phyloP scores from a whole-genome alignment of 163 green algal species.

The Chloroidium sp. region DNA sequence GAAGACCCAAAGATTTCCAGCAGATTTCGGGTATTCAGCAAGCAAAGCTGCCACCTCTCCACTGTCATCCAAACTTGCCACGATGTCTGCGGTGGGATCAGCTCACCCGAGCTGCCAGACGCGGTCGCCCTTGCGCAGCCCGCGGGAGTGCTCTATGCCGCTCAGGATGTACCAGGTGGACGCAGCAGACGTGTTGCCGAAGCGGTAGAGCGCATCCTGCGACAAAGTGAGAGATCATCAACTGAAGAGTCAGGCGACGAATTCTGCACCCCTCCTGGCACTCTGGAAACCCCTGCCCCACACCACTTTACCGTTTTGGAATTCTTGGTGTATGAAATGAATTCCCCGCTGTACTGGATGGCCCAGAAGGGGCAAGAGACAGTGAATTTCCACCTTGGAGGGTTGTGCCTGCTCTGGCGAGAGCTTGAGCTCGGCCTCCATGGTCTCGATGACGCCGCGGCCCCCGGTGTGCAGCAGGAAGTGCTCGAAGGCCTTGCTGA shows the following conservation, averaged over 20 bases:
- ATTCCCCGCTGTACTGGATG: too few relatives aligned
- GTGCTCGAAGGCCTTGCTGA: slow-evolving; percentile 67
- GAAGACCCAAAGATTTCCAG: too few relatives aligned
- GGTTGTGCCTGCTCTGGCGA: slow-evolving; percentile 49
- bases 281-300: too few relatives aligned
- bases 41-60: too few relatives aligned
- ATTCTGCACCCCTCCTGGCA: too few relatives aligned
- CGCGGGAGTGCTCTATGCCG: slow-evolving; percentile 42
- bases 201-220: slow-evolving; percentile 56
- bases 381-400: slow-evolving; percentile 15
- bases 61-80: too few relatives aligned
- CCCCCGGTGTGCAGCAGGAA: slow-evolving; percentile 78
- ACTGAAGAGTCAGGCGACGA: too few relatives aligned
- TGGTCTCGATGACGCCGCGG: slow-evolving; percentile 87
- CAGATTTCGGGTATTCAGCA: too few relatives aligned
- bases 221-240: not conserved
- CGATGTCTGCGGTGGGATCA: not conserved
- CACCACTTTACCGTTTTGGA: too few relatives aligned
- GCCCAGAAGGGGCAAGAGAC: too few relatives aligned
- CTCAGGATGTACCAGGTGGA: slow-evolving; percentile 79
- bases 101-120: slow-evolving; percentile 58
- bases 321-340: too few relatives aligned
- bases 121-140: slow-evolving; percentile 50
- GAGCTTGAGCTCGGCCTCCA: slow-evolving; percentile 86
- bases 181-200: slow-evolving; percentile 71